A percentile compares a stretch with the other conserved stretches of the same genome.
phyloP scores from a whole-genome alignment of 257 asterid genomes.

The Nicotiana attenuata region DNA sequence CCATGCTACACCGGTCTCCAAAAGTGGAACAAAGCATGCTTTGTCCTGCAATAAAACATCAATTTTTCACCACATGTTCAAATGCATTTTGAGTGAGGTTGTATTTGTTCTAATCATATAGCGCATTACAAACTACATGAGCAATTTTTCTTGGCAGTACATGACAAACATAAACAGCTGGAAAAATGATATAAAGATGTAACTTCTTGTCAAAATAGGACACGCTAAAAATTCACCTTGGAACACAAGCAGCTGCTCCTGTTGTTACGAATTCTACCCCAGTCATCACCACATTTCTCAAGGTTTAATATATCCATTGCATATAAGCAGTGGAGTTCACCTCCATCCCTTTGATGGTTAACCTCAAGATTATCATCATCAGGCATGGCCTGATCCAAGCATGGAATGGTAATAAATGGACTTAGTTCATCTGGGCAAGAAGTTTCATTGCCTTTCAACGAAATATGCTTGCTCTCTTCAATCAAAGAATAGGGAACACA shows the following conservation, averaged over 20 bases:
- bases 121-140: constrained; percentile 12
- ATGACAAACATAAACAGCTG: not conserved
- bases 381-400: constrained; percentile 28
- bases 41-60: constrained; percentile 45
- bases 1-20: constrained; percentile 63
- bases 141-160: not conserved
- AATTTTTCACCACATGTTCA: not conserved
- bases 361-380: constrained; percentile 21
- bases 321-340: constrained; percentile 46
- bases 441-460: constrained; percentile 33
- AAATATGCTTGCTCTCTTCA: constrained; percentile 36
- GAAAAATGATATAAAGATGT: not conserved
- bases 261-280: constrained; percentile 23
- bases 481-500: constrained; percentile 57
- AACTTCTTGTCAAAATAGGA: not conserved
- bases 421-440: constrained; percentile 58
- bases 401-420: constrained; percentile 47
- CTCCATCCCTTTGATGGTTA: constrained; percentile 21
- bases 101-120: not conserved
- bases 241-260: constrained; percentile 55
- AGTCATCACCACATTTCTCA: constrained; percentile 45
- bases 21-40: constrained; percentile 60
- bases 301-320: constrained; percentile 69
- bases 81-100: not conserved
- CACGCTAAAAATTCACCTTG: constrained; percentile 28